A percentile compares a stretch with the other conserved stretches of the same genome.
Evolutionary conservation across 495 filamentous ascomycete genomes (phyloP).

Genomic region (Hyaloscypha variabilis): DNA sequence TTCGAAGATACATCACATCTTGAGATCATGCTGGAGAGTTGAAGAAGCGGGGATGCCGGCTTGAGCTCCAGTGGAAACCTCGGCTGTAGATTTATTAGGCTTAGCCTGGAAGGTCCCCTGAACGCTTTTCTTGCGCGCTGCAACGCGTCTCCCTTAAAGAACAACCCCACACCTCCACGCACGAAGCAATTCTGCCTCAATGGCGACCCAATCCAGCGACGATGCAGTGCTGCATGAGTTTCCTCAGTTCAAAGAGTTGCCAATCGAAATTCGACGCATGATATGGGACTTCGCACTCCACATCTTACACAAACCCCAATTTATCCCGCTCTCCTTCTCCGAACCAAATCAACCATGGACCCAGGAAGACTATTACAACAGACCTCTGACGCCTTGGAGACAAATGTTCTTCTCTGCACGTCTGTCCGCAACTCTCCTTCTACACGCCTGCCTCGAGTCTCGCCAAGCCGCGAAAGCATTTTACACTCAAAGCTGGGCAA

Average conservation of each 20-base stretch:
- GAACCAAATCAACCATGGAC: background rate
- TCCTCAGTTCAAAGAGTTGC: background rate
- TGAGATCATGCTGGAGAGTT: background rate
- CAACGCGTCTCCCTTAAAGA: too few species aligned
- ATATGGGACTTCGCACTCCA: background rate
- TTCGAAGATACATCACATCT: too few species aligned
- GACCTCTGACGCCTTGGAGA: background rate
- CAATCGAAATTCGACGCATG: background rate
- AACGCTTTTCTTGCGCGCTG: too few species aligned
- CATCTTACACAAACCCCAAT: background rate
- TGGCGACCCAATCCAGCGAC: background rate
- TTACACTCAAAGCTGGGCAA: background rate
- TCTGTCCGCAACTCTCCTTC: background rate
- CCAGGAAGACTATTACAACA: background rate
- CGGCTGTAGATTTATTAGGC: too few species aligned
- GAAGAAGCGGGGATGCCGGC: too few species aligned
- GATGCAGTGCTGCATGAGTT: background rate
- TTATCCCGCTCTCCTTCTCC: background rate
- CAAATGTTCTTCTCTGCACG: background rate
- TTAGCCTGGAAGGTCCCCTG: too few species aligned
- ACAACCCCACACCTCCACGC: too few species aligned
- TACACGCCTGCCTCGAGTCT: background rate
- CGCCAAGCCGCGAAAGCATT: background rate
- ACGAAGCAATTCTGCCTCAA: background rate
- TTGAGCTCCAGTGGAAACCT: too few species aligned